Conservation (phyloP, 2,329 filamentous ascomycete genomes). For the Tolypocladium pustulatum region DNA sequence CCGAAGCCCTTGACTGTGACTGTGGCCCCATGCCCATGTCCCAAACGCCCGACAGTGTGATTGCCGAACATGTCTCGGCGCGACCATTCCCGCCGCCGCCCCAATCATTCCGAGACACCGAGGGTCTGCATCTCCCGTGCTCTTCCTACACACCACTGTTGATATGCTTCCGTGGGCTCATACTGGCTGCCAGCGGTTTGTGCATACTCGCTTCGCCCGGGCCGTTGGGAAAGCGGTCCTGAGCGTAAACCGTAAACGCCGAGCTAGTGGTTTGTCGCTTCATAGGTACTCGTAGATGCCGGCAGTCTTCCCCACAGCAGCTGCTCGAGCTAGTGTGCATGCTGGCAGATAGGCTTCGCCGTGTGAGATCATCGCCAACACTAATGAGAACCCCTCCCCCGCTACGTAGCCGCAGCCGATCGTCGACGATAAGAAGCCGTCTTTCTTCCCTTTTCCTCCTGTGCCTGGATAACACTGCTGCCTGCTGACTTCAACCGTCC, state of each 20-base stretch:
- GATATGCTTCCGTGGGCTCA: not conserved
- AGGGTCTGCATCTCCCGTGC: not conserved
- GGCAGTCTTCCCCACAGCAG: not conserved
- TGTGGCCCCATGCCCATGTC: too few species aligned
- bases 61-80: not conserved
- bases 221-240: not conserved
- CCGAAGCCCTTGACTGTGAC: not conserved
- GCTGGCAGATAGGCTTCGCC: not conserved
- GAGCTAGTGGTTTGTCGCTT: not conserved
- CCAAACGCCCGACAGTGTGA: not conserved
- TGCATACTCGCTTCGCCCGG: not conserved
- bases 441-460: not conserved
- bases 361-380: not conserved
- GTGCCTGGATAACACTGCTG: not conserved
- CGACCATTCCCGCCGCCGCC: not conserved
- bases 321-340: not conserved
- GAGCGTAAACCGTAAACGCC: not conserved
- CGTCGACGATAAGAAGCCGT: not conserved
- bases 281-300: not conserved
- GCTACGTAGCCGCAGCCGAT: not conserved
- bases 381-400: not conserved
- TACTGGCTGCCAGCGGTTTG: not conserved
- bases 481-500: too few species aligned
- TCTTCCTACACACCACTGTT: not conserved
- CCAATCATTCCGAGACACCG: not conserved